Evolutionary conservation across 495 filamentous ascomycete species (phyloP).

Genomic region (Penicillium roqueforti): DNA sequence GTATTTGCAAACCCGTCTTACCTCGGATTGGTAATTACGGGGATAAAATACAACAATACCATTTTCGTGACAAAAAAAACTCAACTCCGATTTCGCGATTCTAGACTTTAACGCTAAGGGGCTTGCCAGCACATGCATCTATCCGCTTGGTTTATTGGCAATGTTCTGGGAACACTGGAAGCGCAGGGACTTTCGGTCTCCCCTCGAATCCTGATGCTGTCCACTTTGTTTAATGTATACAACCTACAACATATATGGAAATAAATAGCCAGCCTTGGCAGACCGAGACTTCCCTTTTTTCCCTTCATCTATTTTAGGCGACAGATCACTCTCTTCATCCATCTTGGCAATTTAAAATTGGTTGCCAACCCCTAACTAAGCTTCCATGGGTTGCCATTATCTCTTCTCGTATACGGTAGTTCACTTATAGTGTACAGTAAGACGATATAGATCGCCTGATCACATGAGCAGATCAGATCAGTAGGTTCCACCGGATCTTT

Average conservation of each 20-base stretch:
- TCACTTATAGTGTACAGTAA: too few relatives aligned
- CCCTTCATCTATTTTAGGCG: conserved; percentile 3
- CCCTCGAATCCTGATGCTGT: background rate
- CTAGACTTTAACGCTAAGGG: background rate
- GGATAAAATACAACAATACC: background rate
- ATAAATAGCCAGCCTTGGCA: background rate
- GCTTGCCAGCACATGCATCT: conserved; percentile 22
- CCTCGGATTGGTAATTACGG: background rate
- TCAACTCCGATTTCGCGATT: background rate
- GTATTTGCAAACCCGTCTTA: background rate
- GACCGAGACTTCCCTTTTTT: background rate
- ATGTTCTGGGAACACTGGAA: background rate
- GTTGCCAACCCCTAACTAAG: conserved; percentile 4
- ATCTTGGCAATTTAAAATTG: background rate
- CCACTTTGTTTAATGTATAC: background rate
- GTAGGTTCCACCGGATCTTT: conserved; percentile 24
- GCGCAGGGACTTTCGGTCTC: background rate
- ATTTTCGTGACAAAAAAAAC: background rate
- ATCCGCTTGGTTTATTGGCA: conserved; percentile 5
- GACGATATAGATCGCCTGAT: conserved; percentile 1
- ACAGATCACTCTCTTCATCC: background rate
- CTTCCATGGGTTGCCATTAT: too few relatives aligned
- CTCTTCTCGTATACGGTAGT: too few relatives aligned
- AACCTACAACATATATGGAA: too few relatives aligned
- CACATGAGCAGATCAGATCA: conserved; percentile 16